Evolutionary conservation across 305 asterid genomes (phyloP).

Genomic region (Stenogyne calaminthoides): DNA sequence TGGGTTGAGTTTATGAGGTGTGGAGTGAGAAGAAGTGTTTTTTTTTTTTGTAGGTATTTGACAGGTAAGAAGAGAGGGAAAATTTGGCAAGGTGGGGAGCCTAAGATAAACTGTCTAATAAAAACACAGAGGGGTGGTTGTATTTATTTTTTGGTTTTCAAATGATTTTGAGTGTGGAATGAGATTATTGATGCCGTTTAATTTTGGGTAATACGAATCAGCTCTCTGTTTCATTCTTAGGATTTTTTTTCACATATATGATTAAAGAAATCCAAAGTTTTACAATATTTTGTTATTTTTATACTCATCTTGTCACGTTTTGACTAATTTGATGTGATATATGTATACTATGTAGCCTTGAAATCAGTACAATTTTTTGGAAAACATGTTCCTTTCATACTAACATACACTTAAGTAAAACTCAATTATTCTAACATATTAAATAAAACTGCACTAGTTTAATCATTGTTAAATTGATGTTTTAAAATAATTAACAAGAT

Average conservation of each 20-base stretch:
- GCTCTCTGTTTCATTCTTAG: too few relatives aligned
- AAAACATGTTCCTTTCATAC: background rate
- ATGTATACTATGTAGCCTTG: too few relatives aligned
- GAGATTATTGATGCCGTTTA: constrained; percentile 17
- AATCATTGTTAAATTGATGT: background rate
- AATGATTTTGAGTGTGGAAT: background rate
- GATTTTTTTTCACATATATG: too few relatives aligned
- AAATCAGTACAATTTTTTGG: too few relatives aligned
- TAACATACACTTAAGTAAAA: too few relatives aligned
- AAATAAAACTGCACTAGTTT: background rate
- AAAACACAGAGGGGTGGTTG: background rate
- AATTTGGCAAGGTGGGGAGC: constrained; percentile 31
- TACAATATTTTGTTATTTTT: too few relatives aligned
- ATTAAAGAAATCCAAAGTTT: too few relatives aligned
- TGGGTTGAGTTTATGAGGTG: constrained; percentile 19
- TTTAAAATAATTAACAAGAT: background rate
- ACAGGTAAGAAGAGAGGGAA: constrained; percentile 25
- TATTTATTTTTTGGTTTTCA: too few relatives aligned
- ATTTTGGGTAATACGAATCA: background rate
- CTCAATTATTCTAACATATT: too few relatives aligned
- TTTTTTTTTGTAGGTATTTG: constrained; percentile 16
- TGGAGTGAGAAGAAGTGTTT: background rate
- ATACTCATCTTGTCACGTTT: too few relatives aligned
- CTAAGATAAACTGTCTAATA: constrained; percentile 20
- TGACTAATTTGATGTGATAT: too few relatives aligned